These are phyloP conservation scores for Pouteria glomerata DNA, from an alignment of 148 eudicot genomes.

Conservation along the genomic window DNA sequence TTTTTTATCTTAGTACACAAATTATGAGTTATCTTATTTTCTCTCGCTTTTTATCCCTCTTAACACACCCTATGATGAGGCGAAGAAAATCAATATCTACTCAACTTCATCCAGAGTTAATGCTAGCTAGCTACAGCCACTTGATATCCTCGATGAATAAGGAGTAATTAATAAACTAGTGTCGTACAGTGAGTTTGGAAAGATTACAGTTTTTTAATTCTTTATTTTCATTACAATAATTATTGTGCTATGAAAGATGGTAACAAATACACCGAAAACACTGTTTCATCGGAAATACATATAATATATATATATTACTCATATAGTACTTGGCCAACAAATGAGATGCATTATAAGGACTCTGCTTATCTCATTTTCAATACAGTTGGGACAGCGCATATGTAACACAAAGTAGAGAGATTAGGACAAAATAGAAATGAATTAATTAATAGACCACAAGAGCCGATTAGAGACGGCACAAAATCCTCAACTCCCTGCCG, in stretches of 20 bases:
- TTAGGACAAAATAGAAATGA: conserved; percentile 11
- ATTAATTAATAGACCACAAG: neutral
- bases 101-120: too few species aligned
- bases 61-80: too few species aligned
- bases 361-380: neutral
- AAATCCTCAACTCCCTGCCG: neutral
- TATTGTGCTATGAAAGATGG: neutral
- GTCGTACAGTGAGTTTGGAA: too few species aligned
- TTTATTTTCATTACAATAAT: neutral
- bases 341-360: neutral
- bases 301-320: too few species aligned
- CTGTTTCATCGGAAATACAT: neutral
- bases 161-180: too few species aligned
- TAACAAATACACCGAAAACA: neutral
- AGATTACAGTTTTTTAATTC: too few species aligned
- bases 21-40: too few species aligned
- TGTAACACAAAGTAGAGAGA: conserved; percentile 2
- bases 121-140: too few species aligned
- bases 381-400: neutral
- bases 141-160: too few species aligned
- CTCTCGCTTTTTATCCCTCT: too few species aligned
- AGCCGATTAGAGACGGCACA: conserved; percentile 13
- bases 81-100: too few species aligned
- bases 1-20: too few species aligned
- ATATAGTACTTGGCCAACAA: neutral